Conservation (phyloP, 108 stramenopile species). For the Cyclotella cryptica region DNA sequence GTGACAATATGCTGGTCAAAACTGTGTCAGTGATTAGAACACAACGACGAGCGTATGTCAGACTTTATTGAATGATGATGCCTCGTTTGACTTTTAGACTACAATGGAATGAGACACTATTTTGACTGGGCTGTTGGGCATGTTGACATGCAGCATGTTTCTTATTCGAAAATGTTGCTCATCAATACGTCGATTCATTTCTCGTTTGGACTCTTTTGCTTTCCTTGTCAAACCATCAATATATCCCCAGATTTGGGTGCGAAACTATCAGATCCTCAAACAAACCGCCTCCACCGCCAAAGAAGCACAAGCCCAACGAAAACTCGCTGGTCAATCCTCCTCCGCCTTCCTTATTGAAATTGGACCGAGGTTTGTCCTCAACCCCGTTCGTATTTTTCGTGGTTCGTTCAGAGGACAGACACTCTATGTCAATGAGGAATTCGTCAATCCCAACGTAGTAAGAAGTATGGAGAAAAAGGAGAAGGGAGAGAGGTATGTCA, state of each 20-base stretch:
- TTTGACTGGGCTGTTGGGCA: too few species aligned
- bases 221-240: background rate
- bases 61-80: constrained; percentile 79
- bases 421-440: constrained; percentile 91
- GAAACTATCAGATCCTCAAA: constrained; percentile 98
- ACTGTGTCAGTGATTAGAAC: constrained; percentile 79
- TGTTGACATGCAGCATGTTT: constrained; percentile 3
- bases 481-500: constrained; percentile 80
- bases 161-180: background rate
- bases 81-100: constrained; percentile 66
- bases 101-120: constrained; percentile 91
- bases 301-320: constrained; percentile 82
- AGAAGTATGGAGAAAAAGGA: constrained; percentile 77
- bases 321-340: constrained; percentile 73
- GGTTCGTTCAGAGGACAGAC: constrained; percentile 99
- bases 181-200: background rate
- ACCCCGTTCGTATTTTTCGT: constrained; percentile 96
- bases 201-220: constrained; percentile 7
- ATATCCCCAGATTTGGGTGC: constrained; percentile 92
- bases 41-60: constrained; percentile 94
- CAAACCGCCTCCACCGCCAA: constrained; percentile 79
- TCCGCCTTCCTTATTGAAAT: constrained; percentile 96
- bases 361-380: constrained; percentile 97
- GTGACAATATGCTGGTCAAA: background rate
- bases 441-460: constrained; percentile 93